Base-by-base conservation (phyloP, 2,329 filamentous ascomycete species). In the Penicillium sp. region DNA sequence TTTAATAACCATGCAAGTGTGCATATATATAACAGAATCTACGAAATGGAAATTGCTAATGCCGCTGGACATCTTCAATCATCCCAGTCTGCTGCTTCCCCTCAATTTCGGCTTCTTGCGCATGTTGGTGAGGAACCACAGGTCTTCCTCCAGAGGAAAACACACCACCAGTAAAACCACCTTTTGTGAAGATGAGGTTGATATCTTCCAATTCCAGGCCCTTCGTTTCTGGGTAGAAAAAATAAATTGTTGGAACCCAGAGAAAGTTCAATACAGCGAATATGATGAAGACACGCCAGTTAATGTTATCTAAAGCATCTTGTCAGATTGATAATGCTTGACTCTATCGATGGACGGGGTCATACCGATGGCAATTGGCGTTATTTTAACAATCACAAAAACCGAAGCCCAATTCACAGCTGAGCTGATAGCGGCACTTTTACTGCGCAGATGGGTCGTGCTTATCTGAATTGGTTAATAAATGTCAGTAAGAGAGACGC, bases 391-490 rank as follows among this genome's bases (percentile, higher is more conserved):
- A 8, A 73, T 67, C 8, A 75, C 75, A 60, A 79, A 81, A 65
- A 79, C 79, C 66, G 76, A 79, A 1, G 78, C 65, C 77, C 77
- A 80, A 65, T 79, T 80, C 30, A 69, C 70, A 51, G 71, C 73
- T 0, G 77, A 79, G 0, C 75, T 74, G 13, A 79, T 67, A 1
- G 78, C 77, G 57, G 79, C 80, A 17, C 76, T 77, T 64, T 79
- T 79, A 23, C 76, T 73, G 17, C 78, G 70, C 75, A 77, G 62
- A 79, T 70, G 2, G 77, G 78, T 48, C 12, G 45, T 48, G 15
- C 34, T 48, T 18, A 48, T 48, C 33, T 48, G 9, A 29, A 8
- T 6, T 2, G 21, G 26, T 27, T 10, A n/a, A 27, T 27, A 27
- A 6, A 9, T 30, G 29, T 45, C 13, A 45, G 42, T 20, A 9